Base-by-base conservation (phyloP, 208 protist species). In the Leishmania arabica region DNA sequence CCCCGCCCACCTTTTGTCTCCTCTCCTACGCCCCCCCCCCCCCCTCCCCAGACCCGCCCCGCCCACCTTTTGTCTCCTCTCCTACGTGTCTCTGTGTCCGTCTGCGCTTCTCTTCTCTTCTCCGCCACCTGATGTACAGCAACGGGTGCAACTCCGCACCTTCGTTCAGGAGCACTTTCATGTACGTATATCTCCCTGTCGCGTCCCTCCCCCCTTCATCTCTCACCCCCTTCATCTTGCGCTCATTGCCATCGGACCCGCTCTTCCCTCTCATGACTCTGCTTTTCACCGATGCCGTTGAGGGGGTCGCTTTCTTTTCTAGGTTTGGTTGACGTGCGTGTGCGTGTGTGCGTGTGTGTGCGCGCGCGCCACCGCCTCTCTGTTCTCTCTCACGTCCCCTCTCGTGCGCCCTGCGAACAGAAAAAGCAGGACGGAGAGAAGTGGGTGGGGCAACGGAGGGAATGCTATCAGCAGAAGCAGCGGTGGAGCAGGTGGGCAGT, bases 61-160 rank as follows among this genome's bases (percentile, higher is more conserved):
- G n/a, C 60, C 0, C 15, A 5, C 9, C 60, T 27, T 66, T 66
- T 37, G 19, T 66, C 40, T 11, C 62, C 70, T 47, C 60, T 79
- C 2, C n/a, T 27, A 15, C 66, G 53, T 78, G 47, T 19, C 51
- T 78, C 47, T 78, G 70, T 75, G 62, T 62, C 56, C 1, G 27
- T n/a, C 56, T 8, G 56, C 24, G 27, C 24, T n/a, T 49, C 19
- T 31, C 27, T 34, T 58, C 31, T 19, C 9, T n/a, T n/a, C n/a
- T n/a, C n/a, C 15, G 24, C 62, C 62, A 54, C 45, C 70, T 31
- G 70, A 74, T 74, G 70, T 74, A 54, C 70, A 74, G 47, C 45
- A 74, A 51, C 70, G n/a, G 40, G 70, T 53, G 47, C n/a, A 31
- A 15, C 27, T 5, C 31, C 31, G 62, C 62, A 19, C 62, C 62